Evolutionary conservation across 139 green algal genomes (phyloP).

Genomic region (Micractinium conductrix): DNA sequence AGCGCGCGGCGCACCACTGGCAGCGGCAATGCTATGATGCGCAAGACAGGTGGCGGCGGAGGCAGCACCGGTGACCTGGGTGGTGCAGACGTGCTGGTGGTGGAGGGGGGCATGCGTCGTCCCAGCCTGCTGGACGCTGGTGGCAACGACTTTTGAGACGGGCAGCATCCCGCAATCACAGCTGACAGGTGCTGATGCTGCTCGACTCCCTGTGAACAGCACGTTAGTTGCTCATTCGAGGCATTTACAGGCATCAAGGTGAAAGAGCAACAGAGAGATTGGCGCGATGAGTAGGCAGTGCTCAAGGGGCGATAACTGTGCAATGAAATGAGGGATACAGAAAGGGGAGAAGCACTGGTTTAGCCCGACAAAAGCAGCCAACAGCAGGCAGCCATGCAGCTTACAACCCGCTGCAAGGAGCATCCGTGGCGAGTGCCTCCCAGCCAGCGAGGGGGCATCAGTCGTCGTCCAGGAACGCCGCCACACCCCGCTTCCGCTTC

Average conservation of each 20-base stretch:
- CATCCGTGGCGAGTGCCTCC: not conserved
- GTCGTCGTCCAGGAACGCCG: conserved; percentile 37
- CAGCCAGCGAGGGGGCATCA: not conserved
- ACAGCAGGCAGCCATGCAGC: too few species aligned
- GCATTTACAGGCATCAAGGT: not conserved
- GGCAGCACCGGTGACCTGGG: too few species aligned
- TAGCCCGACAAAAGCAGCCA: too few species aligned
- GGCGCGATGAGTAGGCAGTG: not conserved
- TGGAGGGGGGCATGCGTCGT: not conserved
- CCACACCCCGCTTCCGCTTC: conserved; percentile 12
- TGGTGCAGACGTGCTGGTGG: not conserved
- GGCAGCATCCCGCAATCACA: not conserved
- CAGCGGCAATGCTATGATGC: conserved; percentile 25
- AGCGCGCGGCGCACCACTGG: conserved; percentile 14
- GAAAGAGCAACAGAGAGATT: not conserved
- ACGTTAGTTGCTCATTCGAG: not conserved
- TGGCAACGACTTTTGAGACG: conserved; percentile 9
- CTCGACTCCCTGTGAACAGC: too few species aligned
- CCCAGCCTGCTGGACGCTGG: not conserved
- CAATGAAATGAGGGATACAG: too few species aligned
- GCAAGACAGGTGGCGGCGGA: not conserved
- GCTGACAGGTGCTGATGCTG: not conserved
- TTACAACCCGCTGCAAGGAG: too few species aligned
- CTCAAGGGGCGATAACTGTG: too few species aligned
- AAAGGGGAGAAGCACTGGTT: too few species aligned